phyloP scores from a whole-genome alignment of 1,139 yeast genomes.

The Nakaseomyces bracarensis region DNA sequence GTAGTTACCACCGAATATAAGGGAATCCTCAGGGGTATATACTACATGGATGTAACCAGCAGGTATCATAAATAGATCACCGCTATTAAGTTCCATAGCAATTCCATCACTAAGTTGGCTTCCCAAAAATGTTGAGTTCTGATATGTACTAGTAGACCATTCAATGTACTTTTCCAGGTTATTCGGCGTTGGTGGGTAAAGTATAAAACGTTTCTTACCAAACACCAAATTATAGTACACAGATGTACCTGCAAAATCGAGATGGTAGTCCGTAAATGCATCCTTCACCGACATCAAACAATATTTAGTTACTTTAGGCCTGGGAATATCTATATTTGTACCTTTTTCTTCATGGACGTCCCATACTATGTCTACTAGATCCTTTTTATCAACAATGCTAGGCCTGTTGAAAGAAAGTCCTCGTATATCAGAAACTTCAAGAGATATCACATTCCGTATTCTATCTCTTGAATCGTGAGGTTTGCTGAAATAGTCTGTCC shows the following conservation, averaged over 20 bases:
- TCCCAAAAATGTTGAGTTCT: constrained; percentile 56
- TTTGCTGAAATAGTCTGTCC: constrained; percentile 64
- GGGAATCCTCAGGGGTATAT: constrained; percentile 69
- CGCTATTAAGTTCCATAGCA: constrained; percentile 53
- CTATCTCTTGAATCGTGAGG: constrained; percentile 44
- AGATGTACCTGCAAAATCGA: constrained; percentile 89
- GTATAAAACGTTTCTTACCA: constrained; percentile 65
- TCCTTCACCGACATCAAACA: constrained; percentile 78
- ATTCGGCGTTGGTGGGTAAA: constrained; percentile 65
- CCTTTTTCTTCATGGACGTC: constrained; percentile 10
- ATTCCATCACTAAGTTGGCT: constrained; percentile 46
- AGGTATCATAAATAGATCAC: constrained; percentile 77
- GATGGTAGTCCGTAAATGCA: constrained; percentile 82
- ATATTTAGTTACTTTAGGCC: constrained; percentile 74
- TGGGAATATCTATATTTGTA: constrained; percentile 31
- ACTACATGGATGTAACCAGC: constrained; percentile 95
- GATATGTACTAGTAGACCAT: constrained; percentile 61
- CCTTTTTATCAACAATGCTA: constrained; percentile 53
- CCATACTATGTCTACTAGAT: constrained; percentile 68
- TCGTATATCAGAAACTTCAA: constrained; percentile 66
- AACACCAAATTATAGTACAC: constrained; percentile 76
- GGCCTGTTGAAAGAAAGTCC: constrained; percentile 56
- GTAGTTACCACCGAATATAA: constrained; percentile 84
- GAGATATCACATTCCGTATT: constrained; percentile 69
- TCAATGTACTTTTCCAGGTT: constrained; percentile 54